phyloP scores from a whole-genome alignment of 2,329 filamentous ascomycete genomes.

The Nothomitra cinnamomea region DNA sequence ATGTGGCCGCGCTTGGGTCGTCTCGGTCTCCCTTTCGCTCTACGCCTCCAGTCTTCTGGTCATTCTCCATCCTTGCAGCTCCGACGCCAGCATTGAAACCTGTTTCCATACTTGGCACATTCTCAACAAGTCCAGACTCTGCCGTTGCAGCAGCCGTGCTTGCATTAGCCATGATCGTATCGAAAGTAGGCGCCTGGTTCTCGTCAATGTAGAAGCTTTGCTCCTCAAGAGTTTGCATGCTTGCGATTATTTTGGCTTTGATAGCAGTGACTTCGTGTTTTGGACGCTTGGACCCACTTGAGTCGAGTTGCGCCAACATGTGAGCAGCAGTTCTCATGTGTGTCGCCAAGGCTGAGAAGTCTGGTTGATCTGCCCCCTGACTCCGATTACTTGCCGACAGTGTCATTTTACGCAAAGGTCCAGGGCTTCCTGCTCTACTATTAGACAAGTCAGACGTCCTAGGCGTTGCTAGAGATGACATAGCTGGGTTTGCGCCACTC shows the following conservation, averaged over 20 bases:
- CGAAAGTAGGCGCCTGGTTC: constrained; percentile 53
- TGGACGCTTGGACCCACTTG: constrained; percentile 63
- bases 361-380: constrained; percentile 48
- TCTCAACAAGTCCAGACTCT: constrained; percentile 29
- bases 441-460: constrained; percentile 51
- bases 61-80: constrained; percentile 74
- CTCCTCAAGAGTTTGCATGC: constrained; percentile 76
- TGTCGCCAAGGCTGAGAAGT: constrained; percentile 67
- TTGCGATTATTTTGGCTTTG: constrained; percentile 72
- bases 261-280: constrained; percentile 70
- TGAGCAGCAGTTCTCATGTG: constrained; percentile 79
- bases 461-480: constrained; percentile 35
- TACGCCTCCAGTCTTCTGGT: constrained; percentile 71
- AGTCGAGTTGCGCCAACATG: constrained; percentile 71
- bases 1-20: constrained; percentile 70
- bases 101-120: constrained; percentile 13
- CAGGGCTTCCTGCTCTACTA: constrained; percentile 53
- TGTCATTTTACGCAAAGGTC: constrained; percentile 41
- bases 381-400: constrained; percentile 32
- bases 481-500: constrained; percentile 38
- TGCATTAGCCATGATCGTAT: constrained; percentile 63
- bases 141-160: constrained; percentile 27
- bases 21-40: constrained; percentile 68
- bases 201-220: constrained; percentile 68
- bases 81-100: constrained; percentile 51